These are phyloP conservation scores for Dentiscutata heterogama DNA, from an alignment of 371 early-diverging fungal species.

Conservation along the genomic window DNA sequence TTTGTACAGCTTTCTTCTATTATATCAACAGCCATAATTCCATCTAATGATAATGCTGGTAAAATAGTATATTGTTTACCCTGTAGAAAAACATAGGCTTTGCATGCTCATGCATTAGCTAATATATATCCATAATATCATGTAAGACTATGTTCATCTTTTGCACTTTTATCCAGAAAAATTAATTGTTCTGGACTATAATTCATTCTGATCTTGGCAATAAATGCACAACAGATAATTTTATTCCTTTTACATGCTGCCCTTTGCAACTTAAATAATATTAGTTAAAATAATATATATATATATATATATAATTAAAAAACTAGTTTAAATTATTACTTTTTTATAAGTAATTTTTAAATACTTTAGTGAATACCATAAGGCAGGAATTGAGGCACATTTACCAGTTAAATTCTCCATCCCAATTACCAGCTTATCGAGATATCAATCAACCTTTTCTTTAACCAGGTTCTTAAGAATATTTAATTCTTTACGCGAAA, in stretches of 20 bases:
- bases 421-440: background rate
- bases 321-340: background rate
- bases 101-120: background rate
- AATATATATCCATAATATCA: background rate
- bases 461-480: background rate
- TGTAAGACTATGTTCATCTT: background rate
- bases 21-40: slow-evolving; percentile 3
- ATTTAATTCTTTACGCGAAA: background rate
- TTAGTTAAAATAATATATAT: too few species aligned
- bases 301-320: too few species aligned
- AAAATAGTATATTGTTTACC: background rate
- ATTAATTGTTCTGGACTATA: slow-evolving; percentile 11
- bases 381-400: background rate
- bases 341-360: background rate
- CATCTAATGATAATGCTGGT: background rate
- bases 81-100: background rate
- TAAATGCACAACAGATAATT: slow-evolving; percentile 1
- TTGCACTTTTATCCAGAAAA: slow-evolving; percentile 9
- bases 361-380: background rate
- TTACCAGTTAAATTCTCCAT: slow-evolving; percentile 14
- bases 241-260: slow-evolving; percentile 19
- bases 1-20: slow-evolving; percentile 9
- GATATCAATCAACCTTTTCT: slow-evolving; percentile 1
- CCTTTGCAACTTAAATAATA: slow-evolving; percentile 4
- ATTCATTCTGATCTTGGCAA: slow-evolving; percentile 17